A percentile compares a stretch with the other conserved stretches of the same genome.
phyloP scores from a whole-genome alignment of 2,329 filamentous ascomycete genomes.

The Alternaria dauci region DNA sequence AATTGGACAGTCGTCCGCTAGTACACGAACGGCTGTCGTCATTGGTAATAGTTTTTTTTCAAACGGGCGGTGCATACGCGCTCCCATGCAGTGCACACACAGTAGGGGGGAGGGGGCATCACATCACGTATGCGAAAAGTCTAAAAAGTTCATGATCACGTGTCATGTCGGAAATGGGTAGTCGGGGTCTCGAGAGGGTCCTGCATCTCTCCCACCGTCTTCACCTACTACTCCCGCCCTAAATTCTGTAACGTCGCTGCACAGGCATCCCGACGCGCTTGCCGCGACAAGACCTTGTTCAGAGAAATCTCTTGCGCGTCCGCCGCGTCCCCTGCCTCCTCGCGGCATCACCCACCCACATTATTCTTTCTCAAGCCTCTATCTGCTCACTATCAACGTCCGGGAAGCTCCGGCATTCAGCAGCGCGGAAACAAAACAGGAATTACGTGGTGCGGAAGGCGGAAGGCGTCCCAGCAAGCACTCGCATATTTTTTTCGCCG shows the following conservation, averaged over 20 bases:
- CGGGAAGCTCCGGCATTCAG: slow-evolving; percentile 38
- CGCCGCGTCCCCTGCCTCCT: slow-evolving; percentile 22
- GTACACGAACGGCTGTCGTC: slow-evolving; percentile 26
- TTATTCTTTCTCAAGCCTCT: slow-evolving; percentile 12
- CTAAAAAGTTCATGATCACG: slow-evolving; percentile 26
- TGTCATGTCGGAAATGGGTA: slow-evolving; percentile 11
- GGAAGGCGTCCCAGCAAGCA: slow-evolving; percentile 27
- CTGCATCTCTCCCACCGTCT: slow-evolving; percentile 13
- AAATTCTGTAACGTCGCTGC: slow-evolving; percentile 23
- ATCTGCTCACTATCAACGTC: slow-evolving; percentile 19
- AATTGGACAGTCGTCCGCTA: slow-evolving; percentile 29
- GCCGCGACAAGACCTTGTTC: slow-evolving; percentile 29
- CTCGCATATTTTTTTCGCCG: slow-evolving; percentile 40
- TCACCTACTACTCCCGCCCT: slow-evolving; percentile 17
- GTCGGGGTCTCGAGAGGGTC: slow-evolving; percentile 2
- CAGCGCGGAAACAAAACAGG: slow-evolving; percentile 36
- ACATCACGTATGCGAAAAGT: slow-evolving; percentile 21
- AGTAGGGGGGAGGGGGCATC: slow-evolving; percentile 1
- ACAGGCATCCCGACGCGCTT: slow-evolving; percentile 30
- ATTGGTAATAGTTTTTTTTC: slow-evolving; percentile 23
- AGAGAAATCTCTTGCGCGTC: slow-evolving; percentile 26
- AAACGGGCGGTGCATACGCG: slow-evolving; percentile 22
- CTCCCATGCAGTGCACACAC: slow-evolving; percentile 21
- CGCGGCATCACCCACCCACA: slow-evolving; percentile 8
- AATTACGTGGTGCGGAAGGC: slow-evolving; percentile 35